phyloP scores from a whole-genome alignment of 2,329 filamentous ascomycete genomes.

The Beauveria bassiana region DNA sequence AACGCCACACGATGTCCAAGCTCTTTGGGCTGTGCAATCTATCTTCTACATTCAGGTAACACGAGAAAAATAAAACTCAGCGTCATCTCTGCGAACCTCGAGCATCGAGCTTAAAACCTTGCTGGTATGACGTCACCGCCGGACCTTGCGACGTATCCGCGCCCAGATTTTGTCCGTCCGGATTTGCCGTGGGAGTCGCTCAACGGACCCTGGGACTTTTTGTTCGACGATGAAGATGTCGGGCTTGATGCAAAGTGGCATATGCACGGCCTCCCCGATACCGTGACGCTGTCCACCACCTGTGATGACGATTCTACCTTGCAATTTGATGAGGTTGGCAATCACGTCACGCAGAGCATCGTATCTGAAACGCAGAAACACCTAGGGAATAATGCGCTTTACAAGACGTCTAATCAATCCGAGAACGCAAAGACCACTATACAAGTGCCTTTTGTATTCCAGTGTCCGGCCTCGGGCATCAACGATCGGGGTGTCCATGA shows the following conservation, averaged over 20 bases:
- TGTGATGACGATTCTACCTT: constrained; percentile 27
- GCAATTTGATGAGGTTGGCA: constrained; percentile 12
- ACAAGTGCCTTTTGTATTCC: constrained; percentile 58
- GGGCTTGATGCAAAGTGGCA: constrained; percentile 49
- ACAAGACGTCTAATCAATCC: constrained; percentile 16
- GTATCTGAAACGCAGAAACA: constrained; percentile 40
- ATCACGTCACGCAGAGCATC: constrained; percentile 35
- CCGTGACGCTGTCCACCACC: constrained; percentile 24
- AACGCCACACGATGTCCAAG: neutral
- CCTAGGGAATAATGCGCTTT: constrained; percentile 36
- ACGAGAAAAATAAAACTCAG: neutral
- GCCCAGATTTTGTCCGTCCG: constrained; percentile 55
- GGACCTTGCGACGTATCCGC: constrained; percentile 39
- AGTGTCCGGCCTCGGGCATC: constrained; percentile 52
- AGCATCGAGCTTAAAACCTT: neutral
- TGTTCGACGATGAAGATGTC: constrained; percentile 57
- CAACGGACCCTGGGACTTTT: constrained; percentile 55
- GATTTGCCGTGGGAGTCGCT: constrained; percentile 51
- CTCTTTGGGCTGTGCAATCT: neutral
- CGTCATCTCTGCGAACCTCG: neutral
- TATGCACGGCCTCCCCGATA: constrained; percentile 37
- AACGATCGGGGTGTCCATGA: constrained; percentile 40
- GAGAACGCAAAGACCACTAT: constrained; percentile 44
- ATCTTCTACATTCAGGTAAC: neutral
- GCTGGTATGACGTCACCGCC: constrained; percentile 15